Evolutionary conservation across 768 basidiomycete genomes (phyloP).

Genomic region (Suillus variegatus): DNA sequence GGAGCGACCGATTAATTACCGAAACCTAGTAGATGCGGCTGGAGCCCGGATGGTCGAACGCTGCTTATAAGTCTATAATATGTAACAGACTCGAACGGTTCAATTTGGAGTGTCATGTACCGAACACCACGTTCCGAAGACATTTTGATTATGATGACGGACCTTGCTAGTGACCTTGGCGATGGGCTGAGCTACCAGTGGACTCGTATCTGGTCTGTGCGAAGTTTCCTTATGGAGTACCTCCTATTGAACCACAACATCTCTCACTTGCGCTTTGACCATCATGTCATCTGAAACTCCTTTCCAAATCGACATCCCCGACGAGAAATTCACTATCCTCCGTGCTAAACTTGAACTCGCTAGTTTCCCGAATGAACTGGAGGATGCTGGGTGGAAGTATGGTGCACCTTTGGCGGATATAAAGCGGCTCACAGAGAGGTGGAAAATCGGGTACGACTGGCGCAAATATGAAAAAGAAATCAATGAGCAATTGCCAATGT

Average conservation of each 20-base stretch:
- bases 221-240: neutral
- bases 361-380: constrained; percentile 59
- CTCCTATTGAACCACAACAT: neutral
- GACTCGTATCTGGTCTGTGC: neutral
- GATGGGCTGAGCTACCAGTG: neutral
- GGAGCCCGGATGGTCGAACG: too few relatives aligned
- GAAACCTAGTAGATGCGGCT: too few relatives aligned
- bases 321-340: constrained; percentile 41
- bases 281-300: constrained; percentile 36
- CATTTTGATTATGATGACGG: too few relatives aligned
- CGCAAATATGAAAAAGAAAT: constrained; percentile 48
- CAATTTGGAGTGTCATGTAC: too few relatives aligned
- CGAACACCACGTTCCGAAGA: too few relatives aligned
- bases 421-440: constrained; percentile 46
- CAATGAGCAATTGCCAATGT: constrained; percentile 36
- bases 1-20: too few relatives aligned
- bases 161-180: too few relatives aligned
- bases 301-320: constrained; percentile 51
- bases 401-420: constrained; percentile 52
- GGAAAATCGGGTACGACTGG: constrained; percentile 61
- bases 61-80: too few relatives aligned
- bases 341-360: constrained; percentile 47
- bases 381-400: constrained; percentile 51
- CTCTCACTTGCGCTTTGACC: neutral
- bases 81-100: too few relatives aligned